A percentile compares a stretch with the other conserved stretches of the same genome.
Evolutionary conservation across 2,329 filamentous ascomycete species (phyloP).

Genomic region (Thelonectria blattea): DNA sequence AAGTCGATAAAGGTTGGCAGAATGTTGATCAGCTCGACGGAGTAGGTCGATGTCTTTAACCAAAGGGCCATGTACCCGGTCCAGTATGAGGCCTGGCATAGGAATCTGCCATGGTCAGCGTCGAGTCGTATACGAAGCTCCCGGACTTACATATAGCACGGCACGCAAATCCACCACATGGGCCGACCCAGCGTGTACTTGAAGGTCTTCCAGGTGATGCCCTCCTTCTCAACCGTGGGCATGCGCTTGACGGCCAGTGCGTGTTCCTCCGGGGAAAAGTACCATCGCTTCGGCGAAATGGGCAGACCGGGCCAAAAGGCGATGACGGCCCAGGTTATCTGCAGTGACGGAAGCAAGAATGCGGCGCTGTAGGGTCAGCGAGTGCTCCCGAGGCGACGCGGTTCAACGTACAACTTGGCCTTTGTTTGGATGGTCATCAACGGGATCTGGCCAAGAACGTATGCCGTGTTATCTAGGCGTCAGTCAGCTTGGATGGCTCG

Average conservation of each 20-base stretch:
- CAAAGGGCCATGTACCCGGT: conserved; percentile 40
- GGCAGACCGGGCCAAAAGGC: conserved; percentile 38
- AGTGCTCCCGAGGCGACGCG: neutral
- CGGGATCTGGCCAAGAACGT: conserved; percentile 35
- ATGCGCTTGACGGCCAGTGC: conserved; percentile 32
- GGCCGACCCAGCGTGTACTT: conserved; percentile 34
- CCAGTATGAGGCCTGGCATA: conserved; percentile 34
- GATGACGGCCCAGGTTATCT: conserved; percentile 36
- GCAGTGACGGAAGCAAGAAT: conserved; percentile 32
- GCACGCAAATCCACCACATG: conserved; percentile 36
- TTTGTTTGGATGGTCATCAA: conserved; percentile 40
- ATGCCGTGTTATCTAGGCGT: conserved; percentile 15
- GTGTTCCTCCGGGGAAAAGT: conserved; percentile 31
- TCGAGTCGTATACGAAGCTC: neutral
- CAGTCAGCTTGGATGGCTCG: conserved; percentile 29
- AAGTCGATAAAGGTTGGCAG: conserved; percentile 39
- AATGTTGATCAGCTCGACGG: conserved; percentile 37
- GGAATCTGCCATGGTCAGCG: conserved; percentile 27
- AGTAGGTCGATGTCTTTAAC: conserved; percentile 32
- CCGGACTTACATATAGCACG: conserved; percentile 31
- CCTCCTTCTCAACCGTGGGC: conserved; percentile 28
- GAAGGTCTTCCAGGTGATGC: conserved; percentile 36
- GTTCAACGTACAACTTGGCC: conserved; percentile 30
- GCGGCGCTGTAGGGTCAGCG: conserved; percentile 20
- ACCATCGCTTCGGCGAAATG: conserved; percentile 33